Conservation (phyloP, 176 grass and related monocot genomes). For the Elaeis guineensis region DNA sequence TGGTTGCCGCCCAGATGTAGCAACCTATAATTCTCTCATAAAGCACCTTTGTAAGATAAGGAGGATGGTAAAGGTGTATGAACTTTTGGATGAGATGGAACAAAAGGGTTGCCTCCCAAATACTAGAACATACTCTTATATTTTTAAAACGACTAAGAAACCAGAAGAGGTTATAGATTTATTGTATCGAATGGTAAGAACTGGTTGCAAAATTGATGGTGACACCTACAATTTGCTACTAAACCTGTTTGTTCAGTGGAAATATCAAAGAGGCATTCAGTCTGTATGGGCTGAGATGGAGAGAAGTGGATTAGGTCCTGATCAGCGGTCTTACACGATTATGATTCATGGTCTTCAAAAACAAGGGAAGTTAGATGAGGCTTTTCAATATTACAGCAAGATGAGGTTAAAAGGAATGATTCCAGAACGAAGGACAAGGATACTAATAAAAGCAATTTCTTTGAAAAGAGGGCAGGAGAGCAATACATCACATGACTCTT, state of each 20-base stretch:
- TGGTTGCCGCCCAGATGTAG: slow-evolving; percentile 43
- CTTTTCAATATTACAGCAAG: slow-evolving; percentile 45
- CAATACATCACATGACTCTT: slow-evolving; percentile 14
- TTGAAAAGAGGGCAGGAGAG: slow-evolving; percentile 32
- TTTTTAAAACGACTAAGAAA: slow-evolving; percentile 36
- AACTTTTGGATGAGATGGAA: slow-evolving; percentile 64
- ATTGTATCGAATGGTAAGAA: slow-evolving; percentile 53
- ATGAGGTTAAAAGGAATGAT: slow-evolving; percentile 67
- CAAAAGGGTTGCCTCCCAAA: slow-evolving; percentile 44
- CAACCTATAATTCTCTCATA: slow-evolving; percentile 62
- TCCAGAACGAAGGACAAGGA: slow-evolving; percentile 56
- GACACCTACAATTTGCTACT: slow-evolving; percentile 63
- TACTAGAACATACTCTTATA: slow-evolving; percentile 50
- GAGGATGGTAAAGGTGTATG: slow-evolving; percentile 47
- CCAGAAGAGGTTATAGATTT: slow-evolving; percentile 45
- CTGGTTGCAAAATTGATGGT: slow-evolving; percentile 36
- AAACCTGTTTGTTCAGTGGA: slow-evolving; percentile 52
- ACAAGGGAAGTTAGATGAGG: slow-evolving; percentile 53
- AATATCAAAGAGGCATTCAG: slow-evolving; percentile 38
- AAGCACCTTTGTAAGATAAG: slow-evolving; percentile 62
- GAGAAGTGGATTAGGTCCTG: slow-evolving; percentile 50
- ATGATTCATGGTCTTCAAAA: slow-evolving; percentile 58
- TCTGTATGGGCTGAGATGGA: slow-evolving; percentile 63
- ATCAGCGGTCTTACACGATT: slow-evolving; percentile 64
- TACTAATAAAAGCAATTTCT: slow-evolving; percentile 54